Evolutionary conservation across 177 flowering plant genomes (phyloP).

Genomic region (Vitis hybrid): DNA sequence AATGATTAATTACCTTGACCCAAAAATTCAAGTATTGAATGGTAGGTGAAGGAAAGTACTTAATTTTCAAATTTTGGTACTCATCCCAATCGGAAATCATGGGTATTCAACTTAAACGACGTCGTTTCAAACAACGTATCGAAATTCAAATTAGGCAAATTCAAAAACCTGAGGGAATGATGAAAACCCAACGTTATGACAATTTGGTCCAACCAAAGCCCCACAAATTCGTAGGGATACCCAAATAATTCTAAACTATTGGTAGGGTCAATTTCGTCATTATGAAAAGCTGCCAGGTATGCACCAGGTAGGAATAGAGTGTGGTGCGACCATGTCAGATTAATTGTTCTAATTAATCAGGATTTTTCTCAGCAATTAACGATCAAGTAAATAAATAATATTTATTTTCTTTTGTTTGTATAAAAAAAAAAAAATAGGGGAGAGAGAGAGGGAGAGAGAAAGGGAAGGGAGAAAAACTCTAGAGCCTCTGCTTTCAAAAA

Average conservation of each 20-base stretch:
- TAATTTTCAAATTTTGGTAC: no score
- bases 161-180: no score
- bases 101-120: no score
- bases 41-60: no score
- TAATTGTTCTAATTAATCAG: constrained; percentile 8
- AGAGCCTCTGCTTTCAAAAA: constrained; percentile 8
- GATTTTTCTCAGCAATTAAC: background rate
- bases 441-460: background rate
- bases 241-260: no score
- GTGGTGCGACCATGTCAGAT: constrained; percentile 1
- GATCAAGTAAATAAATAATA: background rate
- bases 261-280: constrained; percentile 9
- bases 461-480: background rate
- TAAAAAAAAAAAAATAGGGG: background rate
- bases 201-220: constrained; percentile 1
- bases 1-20: no score
- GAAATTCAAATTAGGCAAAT: no score
- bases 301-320: constrained; percentile 13
- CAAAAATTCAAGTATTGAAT: no score
- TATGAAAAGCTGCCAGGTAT: constrained; percentile 5
- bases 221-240: no score
- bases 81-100: no score
- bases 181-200: background rate
- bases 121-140: no score
- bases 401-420: background rate